Conservation (phyloP, 225 moss, liverwort and hornwort genomes). For the Lunularia cruciata region DNA sequence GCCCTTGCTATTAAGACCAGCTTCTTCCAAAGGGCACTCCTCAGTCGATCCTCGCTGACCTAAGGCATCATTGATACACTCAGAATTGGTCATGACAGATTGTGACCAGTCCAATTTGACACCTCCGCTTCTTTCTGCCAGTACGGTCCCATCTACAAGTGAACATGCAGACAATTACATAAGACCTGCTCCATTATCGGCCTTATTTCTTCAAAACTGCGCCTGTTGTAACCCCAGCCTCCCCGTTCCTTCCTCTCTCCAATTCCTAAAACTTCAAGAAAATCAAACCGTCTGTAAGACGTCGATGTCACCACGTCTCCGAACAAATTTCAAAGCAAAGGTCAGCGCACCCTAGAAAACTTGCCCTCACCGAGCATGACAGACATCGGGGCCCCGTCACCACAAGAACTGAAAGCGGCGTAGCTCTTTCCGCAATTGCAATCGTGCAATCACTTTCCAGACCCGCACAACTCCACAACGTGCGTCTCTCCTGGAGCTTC, state of each 20-base stretch:
- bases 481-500: no score
- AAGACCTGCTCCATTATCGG: conserved; percentile 14
- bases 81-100: conserved; percentile 13
- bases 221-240: conserved; percentile 15
- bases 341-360: conserved; percentile 11
- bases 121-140: neutral
- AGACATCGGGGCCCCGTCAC: neutral
- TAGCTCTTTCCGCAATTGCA: neutral
- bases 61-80: conserved; percentile 12
- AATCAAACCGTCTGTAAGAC: conserved; percentile 6
- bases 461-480: no score
- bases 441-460: no score
- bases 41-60: conserved; percentile 12
- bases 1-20: neutral
- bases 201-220: neutral
- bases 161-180: neutral
- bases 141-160: neutral
- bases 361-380: conserved; percentile 8
- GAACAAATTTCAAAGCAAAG: conserved; percentile 10
- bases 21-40: conserved; percentile 1
- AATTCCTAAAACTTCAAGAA: conserved; percentile 16
- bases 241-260: conserved; percentile 5
- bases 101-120: neutral
- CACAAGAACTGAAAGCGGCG: neutral
- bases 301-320: neutral